These are phyloP conservation scores for Edaphochlamys debaryana DNA, from an alignment of 139 green algal genomes.

Conservation along the genomic window DNA sequence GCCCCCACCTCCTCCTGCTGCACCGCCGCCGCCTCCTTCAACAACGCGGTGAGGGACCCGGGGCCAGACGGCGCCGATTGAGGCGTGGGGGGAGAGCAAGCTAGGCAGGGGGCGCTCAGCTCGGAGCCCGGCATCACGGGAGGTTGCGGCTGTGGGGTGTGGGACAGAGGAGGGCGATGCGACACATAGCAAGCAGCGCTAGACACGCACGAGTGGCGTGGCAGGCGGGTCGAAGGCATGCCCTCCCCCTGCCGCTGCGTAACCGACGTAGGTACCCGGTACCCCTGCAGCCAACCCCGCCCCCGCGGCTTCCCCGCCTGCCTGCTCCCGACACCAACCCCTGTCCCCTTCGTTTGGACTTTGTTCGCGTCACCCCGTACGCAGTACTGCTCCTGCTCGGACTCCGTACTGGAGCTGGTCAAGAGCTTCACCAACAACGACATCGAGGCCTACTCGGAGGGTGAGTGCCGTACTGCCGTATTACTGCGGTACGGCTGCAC, in stretches of 20 bases:
- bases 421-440: constrained; percentile 48
- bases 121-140: too few species aligned
- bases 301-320: neutral
- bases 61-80: too few species aligned
- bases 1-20: neutral
- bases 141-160: too few species aligned
- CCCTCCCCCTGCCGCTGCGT: too few species aligned
- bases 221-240: too few species aligned
- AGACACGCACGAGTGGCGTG: too few species aligned
- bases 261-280: neutral
- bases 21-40: neutral
- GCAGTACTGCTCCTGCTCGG: constrained; percentile 34
- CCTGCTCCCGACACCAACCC: neutral
- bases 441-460: constrained; percentile 1
- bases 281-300: neutral
- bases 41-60: neutral
- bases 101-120: too few species aligned
- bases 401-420: constrained; percentile 36
- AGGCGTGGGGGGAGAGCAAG: too few species aligned
- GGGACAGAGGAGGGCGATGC: too few species aligned
- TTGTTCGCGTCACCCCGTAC: neutral
- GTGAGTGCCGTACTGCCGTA: neutral
- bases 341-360: too few species aligned
- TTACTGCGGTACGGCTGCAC: neutral
- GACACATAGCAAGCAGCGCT: too few species aligned